Evolutionary conservation across 441 rosid species (phyloP).

Genomic region (Jatropha multifida): DNA sequence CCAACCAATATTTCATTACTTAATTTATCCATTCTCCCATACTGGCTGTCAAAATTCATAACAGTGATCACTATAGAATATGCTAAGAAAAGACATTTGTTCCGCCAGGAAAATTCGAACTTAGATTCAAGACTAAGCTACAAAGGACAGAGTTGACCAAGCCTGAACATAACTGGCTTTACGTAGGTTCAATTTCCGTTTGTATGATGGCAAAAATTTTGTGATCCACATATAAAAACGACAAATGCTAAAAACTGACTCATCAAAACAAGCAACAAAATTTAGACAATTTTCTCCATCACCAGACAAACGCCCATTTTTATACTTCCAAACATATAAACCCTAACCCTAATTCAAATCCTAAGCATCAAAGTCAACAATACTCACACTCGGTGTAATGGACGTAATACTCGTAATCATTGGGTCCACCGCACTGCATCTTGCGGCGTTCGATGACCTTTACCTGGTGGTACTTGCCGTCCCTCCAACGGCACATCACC

Average conservation of each 20-base stretch:
- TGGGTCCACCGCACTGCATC: conserved; percentile 44
- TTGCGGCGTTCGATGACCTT: conserved; percentile 96
- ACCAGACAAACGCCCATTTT: neutral
- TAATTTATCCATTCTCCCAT: neutral
- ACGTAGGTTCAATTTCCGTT: neutral
- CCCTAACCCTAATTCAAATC: conserved; percentile 10
- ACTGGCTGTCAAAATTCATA: neutral
- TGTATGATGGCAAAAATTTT: neutral
- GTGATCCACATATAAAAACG: neutral
- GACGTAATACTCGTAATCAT: conserved; percentile 94
- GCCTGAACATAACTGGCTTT: neutral
- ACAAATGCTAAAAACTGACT: neutral
- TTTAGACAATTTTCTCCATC: neutral
- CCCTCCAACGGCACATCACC: conserved; percentile 97
- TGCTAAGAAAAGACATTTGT: neutral
- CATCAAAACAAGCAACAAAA: neutral
- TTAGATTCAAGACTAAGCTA: neutral
- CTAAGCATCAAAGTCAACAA: conserved; percentile 6
- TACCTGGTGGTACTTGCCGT: conserved; percentile 90
- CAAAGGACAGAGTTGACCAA: neutral
- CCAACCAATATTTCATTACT: neutral
- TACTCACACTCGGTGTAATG: conserved; percentile 95
- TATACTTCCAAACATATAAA: conserved; percentile 1
- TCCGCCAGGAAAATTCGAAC: neutral
- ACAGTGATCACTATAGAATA: neutral